Evolutionary conservation across 495 filamentous ascomycete genomes (phyloP).

Genomic region (Tricharina praecox): DNA sequence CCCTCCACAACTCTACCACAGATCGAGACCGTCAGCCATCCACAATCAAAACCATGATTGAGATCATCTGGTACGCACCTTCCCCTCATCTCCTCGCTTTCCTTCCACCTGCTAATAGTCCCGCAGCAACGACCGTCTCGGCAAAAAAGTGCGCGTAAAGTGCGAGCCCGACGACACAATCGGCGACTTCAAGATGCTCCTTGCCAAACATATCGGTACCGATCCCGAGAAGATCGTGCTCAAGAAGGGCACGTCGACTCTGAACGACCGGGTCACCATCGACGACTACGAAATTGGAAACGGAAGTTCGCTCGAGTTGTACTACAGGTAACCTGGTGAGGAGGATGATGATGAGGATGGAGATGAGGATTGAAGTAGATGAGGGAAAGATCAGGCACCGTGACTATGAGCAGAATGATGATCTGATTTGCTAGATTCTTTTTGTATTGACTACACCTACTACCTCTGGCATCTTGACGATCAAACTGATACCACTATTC

Average conservation of each 20-base stretch:
- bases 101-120: background rate
- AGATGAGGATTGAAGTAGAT: too few relatives aligned
- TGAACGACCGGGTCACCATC: conserved; percentile 25
- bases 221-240: conserved; percentile 23
- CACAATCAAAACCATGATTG: conserved; percentile 24
- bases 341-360: too few relatives aligned
- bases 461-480: too few relatives aligned
- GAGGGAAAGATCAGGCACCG: too few relatives aligned
- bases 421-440: too few relatives aligned
- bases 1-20: too few relatives aligned
- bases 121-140: conserved; percentile 21
- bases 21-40: too few relatives aligned
- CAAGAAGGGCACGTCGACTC: conserved; percentile 23
- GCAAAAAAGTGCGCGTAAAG: conserved; percentile 23
- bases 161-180: conserved; percentile 26
- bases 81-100: too few relatives aligned
- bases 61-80: conserved; percentile 20
- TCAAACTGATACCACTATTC: too few relatives aligned
- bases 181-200: conserved; percentile 25
- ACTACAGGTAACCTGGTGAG: conserved; percentile 6
- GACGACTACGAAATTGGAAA: conserved; percentile 25
- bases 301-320: conserved; percentile 24
- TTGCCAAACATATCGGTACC: conserved; percentile 24
- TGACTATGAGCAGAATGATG: too few relatives aligned
- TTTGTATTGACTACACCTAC: too few relatives aligned